Conservation (phyloP, 73 alveolate species). For the Uronychia binucleata region DNA sequence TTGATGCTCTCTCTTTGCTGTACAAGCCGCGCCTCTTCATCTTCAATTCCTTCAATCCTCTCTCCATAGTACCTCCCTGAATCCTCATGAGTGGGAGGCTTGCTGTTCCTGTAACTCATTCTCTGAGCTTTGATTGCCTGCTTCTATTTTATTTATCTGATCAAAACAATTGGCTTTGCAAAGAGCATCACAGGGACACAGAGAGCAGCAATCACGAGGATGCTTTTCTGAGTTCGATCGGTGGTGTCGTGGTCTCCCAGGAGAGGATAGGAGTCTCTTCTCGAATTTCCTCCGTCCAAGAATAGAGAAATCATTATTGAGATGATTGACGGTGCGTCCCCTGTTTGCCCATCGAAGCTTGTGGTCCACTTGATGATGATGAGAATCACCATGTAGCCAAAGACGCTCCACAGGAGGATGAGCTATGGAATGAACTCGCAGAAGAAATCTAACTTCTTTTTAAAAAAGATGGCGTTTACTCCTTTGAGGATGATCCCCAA, state of each 20-base stretch:
- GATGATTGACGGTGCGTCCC: conserved; percentile 77
- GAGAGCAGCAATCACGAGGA: conserved; percentile 36
- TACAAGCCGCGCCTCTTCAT: background rate
- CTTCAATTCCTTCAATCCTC: conserved; percentile 67
- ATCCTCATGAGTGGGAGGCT: too few species aligned
- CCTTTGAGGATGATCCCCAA: conserved; percentile 81
- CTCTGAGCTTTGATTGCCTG: background rate
- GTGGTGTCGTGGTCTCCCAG: conserved; percentile 72
- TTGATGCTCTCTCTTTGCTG: background rate
- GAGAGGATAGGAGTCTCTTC: conserved; percentile 52
- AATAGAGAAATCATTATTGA: conserved; percentile 85
- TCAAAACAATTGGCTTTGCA: conserved; percentile 70
- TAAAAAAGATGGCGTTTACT: conserved; percentile 59
- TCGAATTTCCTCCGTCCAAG: conserved; percentile 49
- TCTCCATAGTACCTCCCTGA: conserved; percentile 32
- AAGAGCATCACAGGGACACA: conserved; percentile 80
- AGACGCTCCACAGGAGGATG: conserved; percentile 61
- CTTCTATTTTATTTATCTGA: conserved; percentile 18
- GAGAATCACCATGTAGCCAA: conserved; percentile 87
- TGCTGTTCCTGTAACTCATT: too few species aligned
- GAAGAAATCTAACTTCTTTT: conserved; percentile 56
- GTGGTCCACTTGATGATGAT: conserved; percentile 80
- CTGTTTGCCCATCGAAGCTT: conserved; percentile 46
- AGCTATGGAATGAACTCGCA: conserved; percentile 79
- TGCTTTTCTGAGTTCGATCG: conserved; percentile 58